Evolutionary conservation across 805 yeast genomes (phyloP).

Genomic region (Wickerhamomyces chaumierensis): DNA sequence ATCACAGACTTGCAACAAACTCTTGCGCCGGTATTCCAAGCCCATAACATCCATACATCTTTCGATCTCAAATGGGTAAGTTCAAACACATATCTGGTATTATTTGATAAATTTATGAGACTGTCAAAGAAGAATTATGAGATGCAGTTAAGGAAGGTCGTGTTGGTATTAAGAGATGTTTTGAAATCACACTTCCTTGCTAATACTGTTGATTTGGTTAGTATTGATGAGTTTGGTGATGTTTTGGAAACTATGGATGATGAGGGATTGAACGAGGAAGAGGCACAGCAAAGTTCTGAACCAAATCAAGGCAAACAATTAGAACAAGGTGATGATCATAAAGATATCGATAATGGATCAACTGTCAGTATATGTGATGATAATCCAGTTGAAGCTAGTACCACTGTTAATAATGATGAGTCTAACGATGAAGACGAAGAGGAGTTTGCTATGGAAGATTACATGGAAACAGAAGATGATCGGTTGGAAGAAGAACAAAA

Average conservation of each 20-base stretch:
- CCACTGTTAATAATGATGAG: too few species aligned
- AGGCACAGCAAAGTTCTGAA: too few species aligned
- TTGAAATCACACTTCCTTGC: constrained; percentile 34
- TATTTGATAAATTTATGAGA: constrained; percentile 24
- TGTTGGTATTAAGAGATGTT: constrained; percentile 17
- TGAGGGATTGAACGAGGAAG: neutral
- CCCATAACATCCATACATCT: constrained; percentile 6
- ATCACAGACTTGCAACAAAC: constrained; percentile 20
- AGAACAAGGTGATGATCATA: neutral
- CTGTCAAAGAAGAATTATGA: constrained; percentile 29
- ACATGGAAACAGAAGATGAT: neutral
- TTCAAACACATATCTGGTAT: constrained; percentile 31
- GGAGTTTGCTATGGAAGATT: too few species aligned
- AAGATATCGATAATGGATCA: neutral
- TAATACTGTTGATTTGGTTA: constrained; percentile 35
- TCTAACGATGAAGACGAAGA: too few species aligned
- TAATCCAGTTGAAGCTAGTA: too few species aligned
- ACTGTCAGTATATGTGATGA: too few species aligned
- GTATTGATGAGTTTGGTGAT: constrained; percentile 23
- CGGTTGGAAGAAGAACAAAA: neutral
- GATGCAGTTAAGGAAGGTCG: constrained; percentile 24
- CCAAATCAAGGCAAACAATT: too few species aligned
- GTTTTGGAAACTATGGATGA: neutral
- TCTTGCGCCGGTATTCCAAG: constrained; percentile 2
- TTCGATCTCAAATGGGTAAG: constrained; percentile 29